These are phyloP conservation scores for Haplographium delicatum DNA, from an alignment of 495 filamentous ascomycete species.

Conservation along the genomic window DNA sequence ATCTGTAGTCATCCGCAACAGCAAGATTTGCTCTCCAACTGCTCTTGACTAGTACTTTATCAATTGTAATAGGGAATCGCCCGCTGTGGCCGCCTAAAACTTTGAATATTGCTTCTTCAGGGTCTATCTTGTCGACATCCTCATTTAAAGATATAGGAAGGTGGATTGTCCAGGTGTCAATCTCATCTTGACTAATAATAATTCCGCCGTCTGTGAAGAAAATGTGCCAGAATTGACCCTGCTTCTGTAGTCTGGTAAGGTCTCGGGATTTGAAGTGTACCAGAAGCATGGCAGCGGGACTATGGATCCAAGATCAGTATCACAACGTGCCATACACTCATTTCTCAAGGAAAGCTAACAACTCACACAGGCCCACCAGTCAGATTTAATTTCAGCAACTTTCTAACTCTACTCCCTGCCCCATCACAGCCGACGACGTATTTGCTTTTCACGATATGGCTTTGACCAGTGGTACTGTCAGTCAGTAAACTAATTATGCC, in stretches of 20 bases:
- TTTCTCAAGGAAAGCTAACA: neutral
- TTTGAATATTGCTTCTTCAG: slow-evolving; percentile 22
- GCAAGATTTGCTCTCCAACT: slow-evolving; percentile 24
- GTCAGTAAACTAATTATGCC: neutral
- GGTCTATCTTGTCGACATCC: slow-evolving; percentile 12
- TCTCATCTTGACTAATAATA: slow-evolving; percentile 30
- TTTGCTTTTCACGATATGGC: neutral
- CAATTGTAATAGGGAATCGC: slow-evolving; percentile 26
- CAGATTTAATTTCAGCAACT: neutral
- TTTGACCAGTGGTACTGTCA: neutral
- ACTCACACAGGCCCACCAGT: slow-evolving; percentile 2
- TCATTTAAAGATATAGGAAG: neutral
- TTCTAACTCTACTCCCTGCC: slow-evolving; percentile 23
- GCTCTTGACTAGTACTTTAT: slow-evolving; percentile 28
- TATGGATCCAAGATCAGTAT: no score
- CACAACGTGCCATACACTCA: no score
- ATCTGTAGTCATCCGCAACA: slow-evolving; percentile 22
- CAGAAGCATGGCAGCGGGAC: slow-evolving; percentile 19
- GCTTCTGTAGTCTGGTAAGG: slow-evolving; percentile 16
- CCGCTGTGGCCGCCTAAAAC: slow-evolving; percentile 23
- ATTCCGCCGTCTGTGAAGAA: slow-evolving; percentile 21
- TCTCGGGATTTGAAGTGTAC: slow-evolving; percentile 32
- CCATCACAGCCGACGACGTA: slow-evolving; percentile 30
- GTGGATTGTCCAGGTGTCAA: slow-evolving; percentile 32
- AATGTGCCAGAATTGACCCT: slow-evolving; percentile 31